Conservation (phyloP, 768 basidiomycete species). For the Leccinum arenicola region DNA sequence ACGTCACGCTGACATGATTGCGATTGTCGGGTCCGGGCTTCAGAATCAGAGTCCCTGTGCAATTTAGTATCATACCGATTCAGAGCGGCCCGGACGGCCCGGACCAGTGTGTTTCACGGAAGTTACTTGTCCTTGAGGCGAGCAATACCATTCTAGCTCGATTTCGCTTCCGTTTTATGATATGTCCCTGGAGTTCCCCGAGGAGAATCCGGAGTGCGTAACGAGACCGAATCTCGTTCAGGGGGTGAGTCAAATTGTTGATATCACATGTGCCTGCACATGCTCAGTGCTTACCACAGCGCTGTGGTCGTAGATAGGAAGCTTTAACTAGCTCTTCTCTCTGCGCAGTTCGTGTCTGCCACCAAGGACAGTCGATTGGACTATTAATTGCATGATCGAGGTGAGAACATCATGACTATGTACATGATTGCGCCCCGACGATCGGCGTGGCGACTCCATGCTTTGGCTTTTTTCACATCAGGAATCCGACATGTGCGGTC, state of each 20-base stretch:
- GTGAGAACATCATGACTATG: not conserved
- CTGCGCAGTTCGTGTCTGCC: not conserved
- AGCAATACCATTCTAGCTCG: not conserved
- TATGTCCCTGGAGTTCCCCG: conserved; percentile 1
- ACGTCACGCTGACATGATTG: not conserved
- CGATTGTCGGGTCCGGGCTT: not conserved
- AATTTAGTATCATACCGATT: not conserved
- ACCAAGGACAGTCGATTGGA: not conserved
- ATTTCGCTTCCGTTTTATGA: not conserved
- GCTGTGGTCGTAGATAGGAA: not conserved
- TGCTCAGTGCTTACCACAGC: not conserved
- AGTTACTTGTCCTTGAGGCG: not conserved
- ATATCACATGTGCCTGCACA: not conserved
- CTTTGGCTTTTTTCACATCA: not conserved
- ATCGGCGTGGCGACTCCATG: not conserved
- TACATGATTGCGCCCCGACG: not conserved
- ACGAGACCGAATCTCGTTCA: not conserved
- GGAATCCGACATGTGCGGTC: not conserved
- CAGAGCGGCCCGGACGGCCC: not conserved
- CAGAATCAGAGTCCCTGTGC: not conserved
- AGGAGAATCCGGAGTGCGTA: conserved; percentile 5
- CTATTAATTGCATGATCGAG: not conserved
- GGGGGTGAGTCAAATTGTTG: not conserved
- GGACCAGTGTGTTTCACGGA: not conserved
- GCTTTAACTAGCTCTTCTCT: not conserved